Conservation (phyloP, 495 filamentous ascomycete species). For the Xylaria nigripes region DNA sequence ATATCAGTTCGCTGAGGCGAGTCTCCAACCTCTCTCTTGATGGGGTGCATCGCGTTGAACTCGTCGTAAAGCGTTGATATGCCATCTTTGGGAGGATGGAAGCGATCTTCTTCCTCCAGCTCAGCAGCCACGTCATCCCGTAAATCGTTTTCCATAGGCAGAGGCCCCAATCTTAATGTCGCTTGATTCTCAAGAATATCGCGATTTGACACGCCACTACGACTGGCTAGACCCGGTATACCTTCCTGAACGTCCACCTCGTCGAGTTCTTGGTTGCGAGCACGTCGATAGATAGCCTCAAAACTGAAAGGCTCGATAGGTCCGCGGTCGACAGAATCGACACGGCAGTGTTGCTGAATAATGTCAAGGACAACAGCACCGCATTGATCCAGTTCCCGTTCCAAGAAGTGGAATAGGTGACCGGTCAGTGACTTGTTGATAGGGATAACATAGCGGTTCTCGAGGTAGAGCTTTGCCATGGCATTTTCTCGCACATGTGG, state of each 20-base stretch:
- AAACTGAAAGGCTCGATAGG: slow-evolving; percentile 72
- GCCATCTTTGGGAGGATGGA: slow-evolving; percentile 58
- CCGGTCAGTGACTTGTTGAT: slow-evolving; percentile 71
- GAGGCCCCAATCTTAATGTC: slow-evolving; percentile 64
- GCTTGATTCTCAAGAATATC: slow-evolving; percentile 51
- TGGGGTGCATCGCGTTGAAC: slow-evolving; percentile 63
- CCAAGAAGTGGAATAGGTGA: slow-evolving; percentile 78
- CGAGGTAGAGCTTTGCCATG: slow-evolving; percentile 65
- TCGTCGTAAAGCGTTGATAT: slow-evolving; percentile 61
- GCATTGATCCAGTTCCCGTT: slow-evolving; percentile 70
- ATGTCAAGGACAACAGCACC: slow-evolving; percentile 67
- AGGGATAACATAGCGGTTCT: slow-evolving; percentile 79
- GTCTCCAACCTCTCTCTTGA: slow-evolving; percentile 88
- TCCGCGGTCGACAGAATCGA: slow-evolving; percentile 66
- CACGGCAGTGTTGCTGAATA: slow-evolving; percentile 62
- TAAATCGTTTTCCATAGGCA: slow-evolving; percentile 71
- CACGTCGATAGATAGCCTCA: slow-evolving; percentile 64
- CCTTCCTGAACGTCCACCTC: slow-evolving; percentile 84
- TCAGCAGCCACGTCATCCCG: slow-evolving; percentile 75
- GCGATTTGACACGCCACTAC: slow-evolving; percentile 69
- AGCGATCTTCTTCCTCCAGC: slow-evolving; percentile 67
- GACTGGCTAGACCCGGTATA: slow-evolving; percentile 71
- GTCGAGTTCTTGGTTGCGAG: slow-evolving; percentile 41
- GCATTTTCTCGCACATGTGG: slow-evolving; percentile 67
- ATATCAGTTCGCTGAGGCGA: slow-evolving; percentile 66